A percentile compares a stretch with the other conserved stretches of the same genome.
These are phyloP conservation scores for Leccinum fallax DNA, from an alignment of 1,284 basidiomycete genomes.

Conservation along the genomic window DNA sequence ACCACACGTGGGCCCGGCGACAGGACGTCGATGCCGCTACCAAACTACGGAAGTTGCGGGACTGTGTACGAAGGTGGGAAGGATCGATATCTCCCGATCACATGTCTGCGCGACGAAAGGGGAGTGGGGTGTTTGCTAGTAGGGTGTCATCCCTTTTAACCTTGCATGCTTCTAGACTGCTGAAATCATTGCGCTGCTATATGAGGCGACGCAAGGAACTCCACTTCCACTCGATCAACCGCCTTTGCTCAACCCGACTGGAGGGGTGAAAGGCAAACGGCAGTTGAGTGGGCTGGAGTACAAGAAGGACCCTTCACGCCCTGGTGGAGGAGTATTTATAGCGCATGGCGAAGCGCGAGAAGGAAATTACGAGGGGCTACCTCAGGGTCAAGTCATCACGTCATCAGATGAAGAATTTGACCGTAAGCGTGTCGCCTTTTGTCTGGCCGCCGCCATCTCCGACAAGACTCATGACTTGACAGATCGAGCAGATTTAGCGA, in stretches of 20 bases:
- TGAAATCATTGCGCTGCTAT: conserved; percentile 89
- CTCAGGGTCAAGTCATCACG: conserved; percentile 64
- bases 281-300: conserved; percentile 64
- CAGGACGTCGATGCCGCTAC: conserved; percentile 74
- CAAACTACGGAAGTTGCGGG: conserved; percentile 77
- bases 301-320: conserved; percentile 71
- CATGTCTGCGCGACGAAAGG: conserved; percentile 90
- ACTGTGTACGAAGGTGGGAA: conserved; percentile 86
- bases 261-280: conserved; percentile 64
- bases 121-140: conserved; percentile 38
- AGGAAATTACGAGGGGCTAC: conserved; percentile 58
- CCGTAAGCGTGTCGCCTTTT: conserved; percentile 44
- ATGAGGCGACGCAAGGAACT: conserved; percentile 85
- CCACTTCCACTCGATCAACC: conserved; percentile 54
- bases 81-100: conserved; percentile 78
- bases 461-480: conserved; percentile 32
- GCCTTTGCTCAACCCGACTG: conserved; percentile 71
- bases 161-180: conserved; percentile 64
- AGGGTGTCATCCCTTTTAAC: conserved; percentile 23
- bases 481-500: conserved; percentile 25
- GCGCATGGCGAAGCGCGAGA: conserved; percentile 54
- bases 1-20: conserved; percentile 89
- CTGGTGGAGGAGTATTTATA: conserved; percentile 85
- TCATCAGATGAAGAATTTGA: conserved; percentile 49
- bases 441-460: conserved; percentile 16